Evolutionary conservation across 768 basidiomycete genomes (phyloP), one percentile per base, ranked within the genome.

Genomic region (Pisolithus orientalis): DNA sequence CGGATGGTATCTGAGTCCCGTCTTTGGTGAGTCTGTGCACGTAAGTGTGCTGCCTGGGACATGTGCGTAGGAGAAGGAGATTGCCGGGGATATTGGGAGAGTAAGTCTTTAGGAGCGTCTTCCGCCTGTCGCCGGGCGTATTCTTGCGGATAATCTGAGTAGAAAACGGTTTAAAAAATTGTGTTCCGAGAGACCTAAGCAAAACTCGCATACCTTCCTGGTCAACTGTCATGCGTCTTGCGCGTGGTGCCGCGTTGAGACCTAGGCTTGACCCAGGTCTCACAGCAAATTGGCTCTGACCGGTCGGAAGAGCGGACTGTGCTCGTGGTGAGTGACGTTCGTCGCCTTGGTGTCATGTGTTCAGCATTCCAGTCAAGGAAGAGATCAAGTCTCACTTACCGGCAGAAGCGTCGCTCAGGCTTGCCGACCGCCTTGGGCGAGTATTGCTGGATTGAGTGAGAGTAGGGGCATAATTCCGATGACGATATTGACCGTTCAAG

Each of bases 1-100:
- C 84, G 85, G 28, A 89, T 69, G 0, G 88, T 90, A 56, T 91
- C 88, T 0, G 88, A 90, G 52, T 90, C 87, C 27, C 81, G 79
- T 47, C 88, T 81, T 59, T 73, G 77, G 62, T 90, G 88, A 2
- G 65, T 68, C 57, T 60, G 61, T 8, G 70, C 56, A 3, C 72
- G 57, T 54, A 67, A 56, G 50, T 70, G 63, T 48, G 64, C 53
- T 42, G 64, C 50, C 32, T 64, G 60, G 38, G 65, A 60, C 53
- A 68, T 60, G 32, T 73, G 72, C 5, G 73, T 74, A 14, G 77
- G 74, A 5, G 84, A 83, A 3, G 83, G 83, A 0, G 82, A 78
- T 53, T 79, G 75, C 42, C 80, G 76, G 17, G 73, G 59, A 29
- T 69, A 65, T 57, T 62, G 60, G 52, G 59, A 62, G 21, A 13